phyloP scores from a whole-genome alignment of 371 early-diverging fungal species.

The Lichtheimia ornata region DNA sequence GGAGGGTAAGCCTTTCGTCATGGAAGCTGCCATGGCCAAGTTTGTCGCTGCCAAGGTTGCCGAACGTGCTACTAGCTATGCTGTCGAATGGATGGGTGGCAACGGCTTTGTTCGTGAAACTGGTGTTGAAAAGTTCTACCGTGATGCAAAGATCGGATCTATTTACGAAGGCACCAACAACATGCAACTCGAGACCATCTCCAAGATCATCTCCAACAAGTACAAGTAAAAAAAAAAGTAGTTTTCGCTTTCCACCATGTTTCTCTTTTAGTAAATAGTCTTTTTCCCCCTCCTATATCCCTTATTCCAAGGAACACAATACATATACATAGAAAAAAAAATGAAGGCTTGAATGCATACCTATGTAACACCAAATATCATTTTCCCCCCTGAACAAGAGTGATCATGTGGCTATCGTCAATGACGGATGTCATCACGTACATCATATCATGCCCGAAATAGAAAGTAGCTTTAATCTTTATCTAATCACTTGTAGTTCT shows the following conservation, averaged over 20 bases:
- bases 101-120: slow-evolving; percentile 89
- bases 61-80: slow-evolving; percentile 86
- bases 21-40: slow-evolving; percentile 99
- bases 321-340: too few species aligned
- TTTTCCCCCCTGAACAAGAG: too few species aligned
- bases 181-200: slow-evolving; percentile 97
- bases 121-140: slow-evolving; percentile 92
- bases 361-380: too few species aligned
- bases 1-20: slow-evolving; percentile 84
- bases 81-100: slow-evolving; percentile 97
- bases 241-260: background rate
- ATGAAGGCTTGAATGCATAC: too few species aligned
- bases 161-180: slow-evolving; percentile 90
- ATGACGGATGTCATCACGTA: too few species aligned
- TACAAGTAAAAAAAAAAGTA: slow-evolving; percentile 51
- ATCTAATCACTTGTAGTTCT: too few species aligned
- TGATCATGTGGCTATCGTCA: too few species aligned
- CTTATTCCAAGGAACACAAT: too few species aligned
- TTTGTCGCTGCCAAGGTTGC: slow-evolving; percentile 94
- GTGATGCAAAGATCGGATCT: slow-evolving; percentile 95
- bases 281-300: too few species aligned
- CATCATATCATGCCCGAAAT: too few species aligned
- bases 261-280: background rate
- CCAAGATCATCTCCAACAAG: slow-evolving; percentile 77
- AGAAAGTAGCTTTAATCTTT: too few species aligned